These are phyloP conservation scores for Extremus antarcticus DNA, from an alignment of 495 filamentous ascomycete genomes.

Conservation along the genomic window DNA sequence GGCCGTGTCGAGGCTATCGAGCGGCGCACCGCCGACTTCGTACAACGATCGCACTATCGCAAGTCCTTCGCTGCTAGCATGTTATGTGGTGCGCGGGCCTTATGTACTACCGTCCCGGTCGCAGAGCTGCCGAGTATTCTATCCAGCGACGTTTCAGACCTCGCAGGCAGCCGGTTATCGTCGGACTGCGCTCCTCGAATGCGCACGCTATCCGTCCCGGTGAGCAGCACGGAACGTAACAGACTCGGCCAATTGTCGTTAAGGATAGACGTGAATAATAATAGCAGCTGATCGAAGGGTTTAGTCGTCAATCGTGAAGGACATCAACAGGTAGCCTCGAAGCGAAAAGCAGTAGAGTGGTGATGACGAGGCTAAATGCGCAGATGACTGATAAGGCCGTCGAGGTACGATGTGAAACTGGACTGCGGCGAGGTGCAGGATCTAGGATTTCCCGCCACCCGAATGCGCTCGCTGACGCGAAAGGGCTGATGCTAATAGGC, in stretches of 20 bases:
- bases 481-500: background rate
- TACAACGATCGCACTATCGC: background rate
- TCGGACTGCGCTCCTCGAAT: background rate
- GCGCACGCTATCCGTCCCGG: background rate
- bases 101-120: background rate
- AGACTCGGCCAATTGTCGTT: background rate
- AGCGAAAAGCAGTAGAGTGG: background rate
- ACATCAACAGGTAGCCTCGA: slow-evolving; percentile 3
- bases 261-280: slow-evolving; percentile 17
- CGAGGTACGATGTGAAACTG: slow-evolving; percentile 2
- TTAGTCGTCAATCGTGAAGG: slow-evolving; percentile 1
- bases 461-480: background rate
- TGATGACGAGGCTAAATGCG: slow-evolving; percentile 14
- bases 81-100: background rate
- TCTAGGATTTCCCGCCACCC: background rate
- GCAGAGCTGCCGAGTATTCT: background rate
- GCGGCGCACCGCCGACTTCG: background rate
- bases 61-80: background rate
- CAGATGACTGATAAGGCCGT: slow-evolving; percentile 7
- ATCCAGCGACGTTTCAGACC: background rate
- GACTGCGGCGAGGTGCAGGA: background rate
- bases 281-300: background rate
- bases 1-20: background rate
- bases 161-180: background rate
- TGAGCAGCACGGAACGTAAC: background rate